Percentiles rank a stretch among this genome's conserved stretches.
phyloP scores from a whole-genome alignment of 371 early-diverging fungal species.

The Chytridium lagenaria region DNA sequence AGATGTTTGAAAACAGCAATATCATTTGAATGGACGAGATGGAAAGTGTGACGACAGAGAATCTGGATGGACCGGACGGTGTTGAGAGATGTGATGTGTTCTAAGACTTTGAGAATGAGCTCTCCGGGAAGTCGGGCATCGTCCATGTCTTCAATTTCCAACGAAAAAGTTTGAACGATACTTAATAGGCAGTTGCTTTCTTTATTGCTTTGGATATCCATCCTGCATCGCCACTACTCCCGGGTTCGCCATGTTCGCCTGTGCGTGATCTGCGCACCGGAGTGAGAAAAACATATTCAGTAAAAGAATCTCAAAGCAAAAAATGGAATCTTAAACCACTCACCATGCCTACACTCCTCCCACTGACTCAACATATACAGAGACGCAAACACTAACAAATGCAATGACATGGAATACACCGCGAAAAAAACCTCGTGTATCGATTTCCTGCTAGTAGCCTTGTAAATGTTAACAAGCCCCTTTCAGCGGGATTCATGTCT shows the following conservation, averaged over 20 bases:
- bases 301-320: no score
- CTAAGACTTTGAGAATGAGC: background rate
- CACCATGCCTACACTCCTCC: slow-evolving; percentile 63
- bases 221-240: no score
- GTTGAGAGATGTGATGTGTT: background rate
- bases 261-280: no score
- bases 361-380: slow-evolving; percentile 68
- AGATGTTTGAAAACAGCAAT: background rate
- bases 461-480: slow-evolving; percentile 69
- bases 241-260: no score
- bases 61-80: background rate
- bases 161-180: background rate
- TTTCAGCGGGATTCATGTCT: slow-evolving; percentile 79
- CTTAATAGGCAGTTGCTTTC: no score
- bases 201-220: no score
- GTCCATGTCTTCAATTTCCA: background rate
- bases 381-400: slow-evolving; percentile 76
- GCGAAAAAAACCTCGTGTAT: slow-evolving; percentile 77
- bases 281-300: no score
- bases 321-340: no score
- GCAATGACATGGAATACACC: slow-evolving; percentile 73
- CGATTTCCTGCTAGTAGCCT: slow-evolving; percentile 73
- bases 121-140: background rate
- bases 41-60: background rate
- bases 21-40: background rate